These are phyloP conservation scores for Zalaria obscura DNA, from an alignment of 2,329 filamentous ascomycete genomes.

Conservation along the genomic window DNA sequence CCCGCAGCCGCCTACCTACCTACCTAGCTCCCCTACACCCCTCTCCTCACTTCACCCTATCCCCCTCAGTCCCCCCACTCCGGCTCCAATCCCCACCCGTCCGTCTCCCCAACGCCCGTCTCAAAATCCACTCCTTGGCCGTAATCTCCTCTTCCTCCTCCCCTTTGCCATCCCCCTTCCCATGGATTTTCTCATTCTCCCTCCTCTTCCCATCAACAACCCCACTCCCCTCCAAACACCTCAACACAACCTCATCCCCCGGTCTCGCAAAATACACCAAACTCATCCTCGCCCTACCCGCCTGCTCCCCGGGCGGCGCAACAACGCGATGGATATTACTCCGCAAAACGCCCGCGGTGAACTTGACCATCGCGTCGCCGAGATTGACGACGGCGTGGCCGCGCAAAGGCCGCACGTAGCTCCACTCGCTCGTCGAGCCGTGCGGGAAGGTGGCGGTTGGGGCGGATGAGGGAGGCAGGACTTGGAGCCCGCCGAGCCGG, in stretches of 20 bases:
- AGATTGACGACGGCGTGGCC: constrained; percentile 35
- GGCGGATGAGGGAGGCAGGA: constrained; percentile 24
- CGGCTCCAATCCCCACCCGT: constrained; percentile 17
- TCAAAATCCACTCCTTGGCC: constrained; percentile 27
- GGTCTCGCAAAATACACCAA: constrained; percentile 8
- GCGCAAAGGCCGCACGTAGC: constrained; percentile 37
- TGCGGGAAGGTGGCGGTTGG: neutral
- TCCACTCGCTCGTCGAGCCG: constrained; percentile 24
- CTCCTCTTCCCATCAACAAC: constrained; percentile 13
- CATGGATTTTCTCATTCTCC: constrained; percentile 6
- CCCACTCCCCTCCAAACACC: constrained; percentile 18
- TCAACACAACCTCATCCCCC: constrained; percentile 7
- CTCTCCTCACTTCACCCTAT: neutral
- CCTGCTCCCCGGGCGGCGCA: constrained; percentile 7
- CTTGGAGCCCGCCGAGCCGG: constrained; percentile 39
- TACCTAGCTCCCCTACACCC: too few relatives aligned
- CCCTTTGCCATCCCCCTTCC: neutral
- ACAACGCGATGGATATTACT: constrained; percentile 15
- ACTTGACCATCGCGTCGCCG: constrained; percentile 33
- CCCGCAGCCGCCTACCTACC: too few relatives aligned
- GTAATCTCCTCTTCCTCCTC: constrained; percentile 15
- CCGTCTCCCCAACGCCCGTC: constrained; percentile 23
- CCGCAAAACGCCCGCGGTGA: constrained; percentile 24
- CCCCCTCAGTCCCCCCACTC: constrained; percentile 19
- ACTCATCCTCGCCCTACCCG: constrained; percentile 9